Evolutionary conservation across 2,329 filamentous ascomycete species (phyloP), one percentile per base, ranked within the genome.

Genomic region (Colletotrichum chlorophyti): DNA sequence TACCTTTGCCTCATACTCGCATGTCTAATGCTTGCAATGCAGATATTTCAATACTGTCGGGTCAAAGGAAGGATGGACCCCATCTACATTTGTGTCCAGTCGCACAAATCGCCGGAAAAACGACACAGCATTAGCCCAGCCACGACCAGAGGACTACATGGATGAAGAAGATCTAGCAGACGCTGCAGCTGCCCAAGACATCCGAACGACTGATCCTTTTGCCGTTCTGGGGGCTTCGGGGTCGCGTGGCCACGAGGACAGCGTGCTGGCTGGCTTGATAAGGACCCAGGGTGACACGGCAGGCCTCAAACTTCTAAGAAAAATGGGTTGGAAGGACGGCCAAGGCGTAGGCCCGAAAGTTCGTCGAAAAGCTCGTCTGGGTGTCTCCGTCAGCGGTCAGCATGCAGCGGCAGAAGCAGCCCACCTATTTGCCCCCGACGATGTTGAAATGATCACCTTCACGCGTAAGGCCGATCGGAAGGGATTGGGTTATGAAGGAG

Each of bases 31-130:
- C 66, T 67, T 72, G 70, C 75, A 70, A 64, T 24, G 14, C 73
- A 94, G 91, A 65, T 97, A 98, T 76, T 98, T 95, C 78, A 99
- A 99, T 72, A 97, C 93, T 5, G 95, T 98, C 65, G 95, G 95
- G 50, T 97, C 94, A 54, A 98, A 98, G 74, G 94, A 99, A 80
- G 95, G 95, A 78, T 99, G 94, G 94, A 89, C 91, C 1, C 95
- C 95, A 2, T 88, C 91, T 19, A 90, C 91, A 0, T 99, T 98
- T 72, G 88, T 96, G 9, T 98, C 94, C 6, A 97, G 93, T 48
- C 90, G 95, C 21, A 79, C 85, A 34, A 91, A 91, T 67, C 90
- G 93, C 53, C 86, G 83, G 63, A 91, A 91, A 69, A 84, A 90
- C 77, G 80, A 78, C 29, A 58, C 47, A n/a, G 81, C 84, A 62